Base-by-base conservation (phyloP, 1,284 basidiomycete genomes). In the Moesziomyces parantarcticus region DNA sequence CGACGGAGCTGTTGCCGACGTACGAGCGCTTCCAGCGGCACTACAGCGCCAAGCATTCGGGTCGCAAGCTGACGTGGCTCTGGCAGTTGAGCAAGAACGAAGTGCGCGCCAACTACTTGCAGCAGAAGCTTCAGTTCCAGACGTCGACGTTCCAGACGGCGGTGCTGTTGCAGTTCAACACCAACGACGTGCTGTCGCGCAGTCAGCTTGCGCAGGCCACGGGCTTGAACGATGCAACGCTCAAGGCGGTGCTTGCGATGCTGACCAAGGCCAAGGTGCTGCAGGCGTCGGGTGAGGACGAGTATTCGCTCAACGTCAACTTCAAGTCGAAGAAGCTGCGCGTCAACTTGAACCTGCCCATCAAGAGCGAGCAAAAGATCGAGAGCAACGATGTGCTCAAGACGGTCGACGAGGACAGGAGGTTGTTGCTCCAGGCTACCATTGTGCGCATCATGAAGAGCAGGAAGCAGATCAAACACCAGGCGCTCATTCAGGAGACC, bases 401-500 rank as follows among this genome's bases (percentile, higher is more conserved):
- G 87, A 92, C 92, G 25, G 95, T 99, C 10, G 96, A 99, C 77
- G 96, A 99, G 85, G 96, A 99, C 84, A 90, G 96, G 68, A 96
- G 97, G 87, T 92, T 97, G 82, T 90, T 97, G 61, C 94, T 98
- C 63, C 97, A 99, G 84, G 96, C 96, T 16, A 96, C 93, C 16
- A 97, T 99, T 79, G 96, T 99, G 51, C 91, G 94, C 58, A 92
- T 98, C 84, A 97, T 98, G 96, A 98, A 98, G 86, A 93, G 94
- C 22, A 89, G 96, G 21, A 83, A 97, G 89, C 93, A 92, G 65
- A 92, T 98, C 90, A 96, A 96, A 87, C 96, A 98, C 86, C 92
- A 95, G 84, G 88, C 90, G 0, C 86, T 99, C 70, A 94, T 99
- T 70, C 92, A 93, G 80, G 97, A 99, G 83, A 94, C 97, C 68